Evolutionary conservation across 768 basidiomycete species (phyloP).

Genomic region (Pleurotus tuber-regium): DNA sequence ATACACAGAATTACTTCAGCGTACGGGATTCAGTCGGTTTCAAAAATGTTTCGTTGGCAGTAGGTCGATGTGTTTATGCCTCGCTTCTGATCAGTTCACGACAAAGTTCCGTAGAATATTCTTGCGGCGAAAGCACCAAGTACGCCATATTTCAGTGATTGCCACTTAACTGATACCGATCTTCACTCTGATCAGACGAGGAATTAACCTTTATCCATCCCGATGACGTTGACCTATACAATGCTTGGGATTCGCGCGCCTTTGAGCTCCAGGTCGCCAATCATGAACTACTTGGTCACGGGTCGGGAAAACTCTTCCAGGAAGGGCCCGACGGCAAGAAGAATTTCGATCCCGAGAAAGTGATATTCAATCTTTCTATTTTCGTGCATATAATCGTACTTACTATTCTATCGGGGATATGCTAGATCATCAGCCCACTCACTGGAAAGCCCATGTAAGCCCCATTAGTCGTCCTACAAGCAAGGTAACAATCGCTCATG

Average conservation of each 20-base stretch:
- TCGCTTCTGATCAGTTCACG: neutral
- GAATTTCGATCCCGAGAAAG: slow-evolving; percentile 79
- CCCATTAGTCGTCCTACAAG: slow-evolving; percentile 3
- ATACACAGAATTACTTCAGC: slow-evolving; percentile 71
- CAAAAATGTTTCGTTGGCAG: slow-evolving; percentile 85
- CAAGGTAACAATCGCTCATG: neutral
- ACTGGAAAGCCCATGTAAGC: slow-evolving; percentile 73
- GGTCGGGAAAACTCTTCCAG: slow-evolving; percentile 80
- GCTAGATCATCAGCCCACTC: slow-evolving; percentile 82
- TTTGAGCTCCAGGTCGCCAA: slow-evolving; percentile 91
- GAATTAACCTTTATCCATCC: slow-evolving; percentile 81
- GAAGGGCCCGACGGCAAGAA: slow-evolving; percentile 72
- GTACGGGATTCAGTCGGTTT: slow-evolving; percentile 80
- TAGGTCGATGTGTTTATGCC: slow-evolving; percentile 42
- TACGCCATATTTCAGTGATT: slow-evolving; percentile 28
- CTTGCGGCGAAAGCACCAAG: slow-evolving; percentile 86
- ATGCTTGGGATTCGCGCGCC: slow-evolving; percentile 72
- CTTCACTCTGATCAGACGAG: slow-evolving; percentile 47
- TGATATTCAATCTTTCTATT: slow-evolving; percentile 14
- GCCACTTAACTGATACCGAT: slow-evolving; percentile 1
- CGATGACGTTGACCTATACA: slow-evolving; percentile 71
- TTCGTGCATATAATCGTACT: slow-evolving; percentile 1
- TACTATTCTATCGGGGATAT: neutral
- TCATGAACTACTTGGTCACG: slow-evolving; percentile 86
- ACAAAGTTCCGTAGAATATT: slow-evolving; percentile 53